phyloP scores from a whole-genome alignment of 768 basidiomycete genomes.

The Amanita brunnescens region DNA sequence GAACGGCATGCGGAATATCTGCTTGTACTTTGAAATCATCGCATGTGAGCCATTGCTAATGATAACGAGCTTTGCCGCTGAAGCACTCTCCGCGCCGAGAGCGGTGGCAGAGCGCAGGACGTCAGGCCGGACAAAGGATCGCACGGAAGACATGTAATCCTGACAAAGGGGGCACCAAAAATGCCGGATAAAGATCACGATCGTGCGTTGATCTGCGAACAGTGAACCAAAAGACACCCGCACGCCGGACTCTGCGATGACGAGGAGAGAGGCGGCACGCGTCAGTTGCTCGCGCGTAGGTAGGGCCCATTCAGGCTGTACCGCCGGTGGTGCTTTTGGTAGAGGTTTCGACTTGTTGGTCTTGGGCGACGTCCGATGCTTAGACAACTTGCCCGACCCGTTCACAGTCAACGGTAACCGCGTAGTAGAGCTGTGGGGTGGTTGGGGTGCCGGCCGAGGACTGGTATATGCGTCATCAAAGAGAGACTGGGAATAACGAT shows the following conservation, averaged over 20 bases:
- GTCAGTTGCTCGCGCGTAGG: constrained; percentile 51
- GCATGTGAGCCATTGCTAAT: constrained; percentile 73
- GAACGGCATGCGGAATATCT: constrained; percentile 67
- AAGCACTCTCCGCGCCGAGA: constrained; percentile 8
- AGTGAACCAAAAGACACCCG: constrained; percentile 63
- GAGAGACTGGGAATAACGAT: constrained; percentile 20
- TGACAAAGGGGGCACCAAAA: constrained; percentile 87
- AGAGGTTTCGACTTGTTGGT: constrained; percentile 3
- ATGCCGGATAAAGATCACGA: constrained; percentile 82
- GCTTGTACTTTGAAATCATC: constrained; percentile 71
- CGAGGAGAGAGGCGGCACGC: constrained; percentile 50
- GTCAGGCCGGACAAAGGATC: constrained; percentile 33
- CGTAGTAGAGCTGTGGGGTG: constrained; percentile 8
- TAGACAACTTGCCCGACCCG: not conserved
- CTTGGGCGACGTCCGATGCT: not conserved
- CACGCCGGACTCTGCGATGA: constrained; percentile 61
- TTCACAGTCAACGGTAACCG: not conserved
- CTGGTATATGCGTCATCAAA: constrained; percentile 16
- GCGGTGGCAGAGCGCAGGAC: constrained; percentile 20
- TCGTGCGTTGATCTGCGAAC: constrained; percentile 42
- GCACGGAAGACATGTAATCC: constrained; percentile 75
- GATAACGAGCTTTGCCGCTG: constrained; percentile 38
- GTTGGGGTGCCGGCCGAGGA: constrained; percentile 19
- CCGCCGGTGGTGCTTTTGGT: not conserved
- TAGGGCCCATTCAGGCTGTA: constrained; percentile 28